Base-by-base conservation (phyloP, 2,329 filamentous ascomycete species). In the Ophiognomonia clavigignenti-juglandacearum region DNA sequence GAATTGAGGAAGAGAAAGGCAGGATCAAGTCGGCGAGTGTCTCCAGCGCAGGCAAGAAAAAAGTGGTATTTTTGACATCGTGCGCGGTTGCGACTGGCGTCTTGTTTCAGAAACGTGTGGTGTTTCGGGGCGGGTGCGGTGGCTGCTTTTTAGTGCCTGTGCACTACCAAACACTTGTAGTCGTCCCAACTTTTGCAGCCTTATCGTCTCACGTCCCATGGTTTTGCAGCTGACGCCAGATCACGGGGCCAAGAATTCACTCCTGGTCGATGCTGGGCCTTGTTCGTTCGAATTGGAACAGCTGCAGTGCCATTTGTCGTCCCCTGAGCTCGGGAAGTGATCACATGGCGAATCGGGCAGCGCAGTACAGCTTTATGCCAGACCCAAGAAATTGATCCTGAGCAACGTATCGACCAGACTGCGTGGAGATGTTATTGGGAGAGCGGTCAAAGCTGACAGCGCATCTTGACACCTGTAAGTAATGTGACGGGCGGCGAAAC, bases 101-200 rank as follows among this genome's bases (percentile, higher is more conserved):
- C 39, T n/a, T 29, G 39, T 41, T 41, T 41, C 39, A 41, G 39
- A 41, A 41, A 22, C 7, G 24, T 31, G 39, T 14, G 39, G 39
- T 41, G 39, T 41, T 23, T 32, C 39, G 39, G 39, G 19, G 10
- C 23, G 16, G 29, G 20, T 31, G 16, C 16, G n/a, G 24, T n/a
- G n/a, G n/a, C n/a, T n/a, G n/a, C n/a, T n/a, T n/a, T 20, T 32
- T 41, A 19, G 39, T 41, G 29, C 29, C 39, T 41, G 39, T 31
- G 39, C 39, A 31, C 18, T 20, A 14, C 39, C 27, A 16, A 29
- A 41, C 13, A 31, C 24, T 20, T 14, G 16, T 14, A 29, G 6
- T 27, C 39, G 23, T 41, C 39, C 26, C 24, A 41, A 41, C 39
- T 41, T 10, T 31, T 13, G 4, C 20, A 16, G 14, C n/a, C n/a